These are phyloP conservation scores for Pythium volutum DNA, from an alignment of 352 stramenopile genomes.

Conservation along the genomic window DNA sequence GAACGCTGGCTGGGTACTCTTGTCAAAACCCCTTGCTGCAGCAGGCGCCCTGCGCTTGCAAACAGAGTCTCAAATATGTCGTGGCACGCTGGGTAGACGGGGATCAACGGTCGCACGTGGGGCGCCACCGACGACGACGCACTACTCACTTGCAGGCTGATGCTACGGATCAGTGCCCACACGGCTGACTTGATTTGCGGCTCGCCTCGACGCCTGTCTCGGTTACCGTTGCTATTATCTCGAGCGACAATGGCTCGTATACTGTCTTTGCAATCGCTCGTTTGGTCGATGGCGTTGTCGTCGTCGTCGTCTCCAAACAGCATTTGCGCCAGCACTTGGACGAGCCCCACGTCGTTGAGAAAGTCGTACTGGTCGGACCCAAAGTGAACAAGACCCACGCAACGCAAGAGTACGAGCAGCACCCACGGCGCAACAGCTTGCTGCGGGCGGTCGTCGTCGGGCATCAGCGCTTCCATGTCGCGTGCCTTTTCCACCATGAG, in stretches of 20 bases:
- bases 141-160: conserved; percentile 8
- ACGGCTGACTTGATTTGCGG: neutral
- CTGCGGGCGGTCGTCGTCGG: too few species aligned
- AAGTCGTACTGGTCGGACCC: conserved; percentile 21
- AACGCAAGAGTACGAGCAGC: conserved; percentile 11
- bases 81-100: neutral
- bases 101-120: neutral
- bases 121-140: neutral
- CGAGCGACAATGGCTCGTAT: conserved; percentile 2
- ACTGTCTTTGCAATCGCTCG: conserved; percentile 7
- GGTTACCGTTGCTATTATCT: neutral
- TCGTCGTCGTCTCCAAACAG: neutral
- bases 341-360: conserved; percentile 23
- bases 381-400: conserved; percentile 16
- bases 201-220: neutral
- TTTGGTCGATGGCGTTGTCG: neutral
- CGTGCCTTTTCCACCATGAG: conserved; percentile 9
- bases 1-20: neutral
- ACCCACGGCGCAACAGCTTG: neutral
- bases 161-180: conserved; percentile 4
- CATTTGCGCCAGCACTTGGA: conserved; percentile 14
- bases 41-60: neutral
- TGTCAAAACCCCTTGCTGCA: neutral
- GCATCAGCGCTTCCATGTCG: neutral
- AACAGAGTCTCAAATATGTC: conserved; percentile 11